phyloP scores from a whole-genome alignment of 2,329 filamentous ascomycete genomes.

The Pseudophaeomoniella oleicola region DNA sequence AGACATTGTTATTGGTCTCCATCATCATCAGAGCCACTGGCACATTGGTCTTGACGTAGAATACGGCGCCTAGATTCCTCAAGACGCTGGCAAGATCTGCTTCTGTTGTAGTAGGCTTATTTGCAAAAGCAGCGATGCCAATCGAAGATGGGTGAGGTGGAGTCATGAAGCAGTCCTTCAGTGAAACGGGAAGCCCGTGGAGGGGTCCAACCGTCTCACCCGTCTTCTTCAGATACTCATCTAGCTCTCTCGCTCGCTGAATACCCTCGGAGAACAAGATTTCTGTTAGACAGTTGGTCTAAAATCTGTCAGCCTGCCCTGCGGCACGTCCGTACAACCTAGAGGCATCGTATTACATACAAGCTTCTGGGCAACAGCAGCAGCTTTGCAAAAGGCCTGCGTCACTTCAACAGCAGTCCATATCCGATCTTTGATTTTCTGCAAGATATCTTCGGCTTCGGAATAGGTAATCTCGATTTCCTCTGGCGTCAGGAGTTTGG shows the following conservation, averaged over 20 bases:
- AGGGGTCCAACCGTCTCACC: conserved; percentile 44
- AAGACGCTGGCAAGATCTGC: conserved; percentile 22
- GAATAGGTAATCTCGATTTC: conserved; percentile 37
- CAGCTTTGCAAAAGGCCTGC: conserved; percentile 26
- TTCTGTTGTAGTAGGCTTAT: conserved; percentile 14
- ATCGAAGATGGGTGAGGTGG: conserved; percentile 16
- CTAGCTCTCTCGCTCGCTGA: conserved; percentile 30
- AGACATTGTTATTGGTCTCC: conserved; percentile 27
- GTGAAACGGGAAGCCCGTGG: conserved; percentile 43
- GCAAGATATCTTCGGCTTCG: conserved; percentile 27
- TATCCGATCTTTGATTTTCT: conserved; percentile 27
- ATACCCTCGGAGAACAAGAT: conserved; percentile 42
- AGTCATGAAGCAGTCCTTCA: conserved; percentile 35
- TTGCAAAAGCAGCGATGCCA: conserved; percentile 13
- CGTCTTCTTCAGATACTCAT: conserved; percentile 34
- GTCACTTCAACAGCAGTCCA: conserved; percentile 25
- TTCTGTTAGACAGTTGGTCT: conserved; percentile 36
- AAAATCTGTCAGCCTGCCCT: no score
- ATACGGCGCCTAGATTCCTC: conserved; percentile 24
- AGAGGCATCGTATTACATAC: conserved; percentile 16
- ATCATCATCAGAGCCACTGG: conserved; percentile 28
- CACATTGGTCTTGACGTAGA: conserved; percentile 26
- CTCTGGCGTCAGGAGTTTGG: conserved; percentile 27
- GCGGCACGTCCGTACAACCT: no score
- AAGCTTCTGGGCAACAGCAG: conserved; percentile 23